phyloP scores from a whole-genome alignment of 2,329 filamentous ascomycete species.

The Torrubiella hemipterigena region DNA sequence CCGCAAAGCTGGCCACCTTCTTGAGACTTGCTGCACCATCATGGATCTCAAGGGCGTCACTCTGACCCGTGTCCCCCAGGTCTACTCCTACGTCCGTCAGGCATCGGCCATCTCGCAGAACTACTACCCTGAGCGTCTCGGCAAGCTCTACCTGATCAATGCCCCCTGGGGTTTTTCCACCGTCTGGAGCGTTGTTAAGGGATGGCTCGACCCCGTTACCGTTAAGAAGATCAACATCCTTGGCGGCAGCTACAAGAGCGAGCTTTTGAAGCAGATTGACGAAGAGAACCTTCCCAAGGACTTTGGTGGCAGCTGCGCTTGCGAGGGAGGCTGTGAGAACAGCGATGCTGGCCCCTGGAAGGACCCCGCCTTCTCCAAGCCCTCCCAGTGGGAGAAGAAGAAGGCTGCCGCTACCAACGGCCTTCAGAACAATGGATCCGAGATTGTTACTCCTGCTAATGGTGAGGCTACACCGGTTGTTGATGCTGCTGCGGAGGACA shows the following conservation, averaged over 20 bases:
- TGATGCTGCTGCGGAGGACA: constrained; percentile 20
- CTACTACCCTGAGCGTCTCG: constrained; percentile 96
- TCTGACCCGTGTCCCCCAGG: constrained; percentile 65
- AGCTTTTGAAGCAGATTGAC: constrained; percentile 74
- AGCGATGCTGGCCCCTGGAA: constrained; percentile 89
- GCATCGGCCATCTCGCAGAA: constrained; percentile 90
- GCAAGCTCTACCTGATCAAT: constrained; percentile 96
- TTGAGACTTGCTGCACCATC: constrained; percentile 97
- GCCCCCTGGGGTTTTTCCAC: constrained; percentile 88
- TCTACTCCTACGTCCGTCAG: constrained; percentile 78
- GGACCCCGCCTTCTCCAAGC: constrained; percentile 54
- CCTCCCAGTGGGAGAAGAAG: constrained; percentile 51
- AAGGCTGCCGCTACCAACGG: constrained; percentile 17
- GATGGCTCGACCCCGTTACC: constrained; percentile 92
- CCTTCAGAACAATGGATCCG: constrained; percentile 28
- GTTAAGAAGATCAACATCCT: constrained; percentile 93
- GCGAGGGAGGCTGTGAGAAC: constrained; percentile 68
- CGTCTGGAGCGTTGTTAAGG: constrained; percentile 79
- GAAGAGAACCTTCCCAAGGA: constrained; percentile 79
- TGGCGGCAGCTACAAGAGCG: constrained; percentile 67
- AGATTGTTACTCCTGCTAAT: constrained; percentile 19
- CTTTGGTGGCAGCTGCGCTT: constrained; percentile 77
- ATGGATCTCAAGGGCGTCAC: constrained; percentile 97
- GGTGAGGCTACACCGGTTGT: constrained; percentile 15
- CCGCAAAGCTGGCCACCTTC: constrained; percentile 75